These are phyloP conservation scores for Corchorus capsularis DNA, from an alignment of 345 rosid genomes.

Conservation along the genomic window DNA sequence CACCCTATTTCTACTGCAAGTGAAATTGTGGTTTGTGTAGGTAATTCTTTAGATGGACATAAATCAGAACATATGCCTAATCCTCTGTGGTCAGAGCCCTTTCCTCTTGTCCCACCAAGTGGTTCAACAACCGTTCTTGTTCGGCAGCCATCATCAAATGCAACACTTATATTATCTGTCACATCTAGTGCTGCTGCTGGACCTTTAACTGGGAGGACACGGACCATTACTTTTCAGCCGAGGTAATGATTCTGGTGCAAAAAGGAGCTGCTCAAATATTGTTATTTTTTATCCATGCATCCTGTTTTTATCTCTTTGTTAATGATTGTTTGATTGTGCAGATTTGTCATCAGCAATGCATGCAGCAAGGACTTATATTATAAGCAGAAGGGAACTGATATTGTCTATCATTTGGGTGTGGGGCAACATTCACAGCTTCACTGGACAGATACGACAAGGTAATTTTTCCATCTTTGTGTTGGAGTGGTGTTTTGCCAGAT, in stretches of 20 bases:
- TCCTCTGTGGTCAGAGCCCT: constrained; percentile 72
- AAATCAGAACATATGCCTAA: constrained; percentile 39
- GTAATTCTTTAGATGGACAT: constrained; percentile 48
- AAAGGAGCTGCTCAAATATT: constrained; percentile 5
- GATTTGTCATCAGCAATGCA: constrained; percentile 86
- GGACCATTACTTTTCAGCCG: constrained; percentile 87
- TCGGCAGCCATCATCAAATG: constrained; percentile 63
- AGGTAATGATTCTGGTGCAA: constrained; percentile 39
- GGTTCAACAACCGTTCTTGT: constrained; percentile 80
- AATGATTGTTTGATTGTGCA: constrained; percentile 32
- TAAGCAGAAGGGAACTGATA: constrained; percentile 87
- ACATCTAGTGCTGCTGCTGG: constrained; percentile 67
- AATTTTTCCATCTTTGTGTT: constrained; percentile 17
- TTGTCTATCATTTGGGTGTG: constrained; percentile 57
- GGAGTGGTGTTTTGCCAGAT: background rate
- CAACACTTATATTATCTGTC: constrained; percentile 75
- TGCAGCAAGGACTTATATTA: constrained; percentile 77
- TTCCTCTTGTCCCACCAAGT: constrained; percentile 78
- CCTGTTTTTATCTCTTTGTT: constrained; percentile 4
- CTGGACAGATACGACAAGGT: constrained; percentile 86
- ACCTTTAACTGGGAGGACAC: constrained; percentile 71
- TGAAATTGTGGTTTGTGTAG: constrained; percentile 61
- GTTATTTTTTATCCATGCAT: background rate
- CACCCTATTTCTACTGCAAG: constrained; percentile 44
- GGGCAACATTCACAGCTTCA: constrained; percentile 86